phyloP scores from a whole-genome alignment of 2,329 filamentous ascomycete species.

The Penicillium sp. region DNA sequence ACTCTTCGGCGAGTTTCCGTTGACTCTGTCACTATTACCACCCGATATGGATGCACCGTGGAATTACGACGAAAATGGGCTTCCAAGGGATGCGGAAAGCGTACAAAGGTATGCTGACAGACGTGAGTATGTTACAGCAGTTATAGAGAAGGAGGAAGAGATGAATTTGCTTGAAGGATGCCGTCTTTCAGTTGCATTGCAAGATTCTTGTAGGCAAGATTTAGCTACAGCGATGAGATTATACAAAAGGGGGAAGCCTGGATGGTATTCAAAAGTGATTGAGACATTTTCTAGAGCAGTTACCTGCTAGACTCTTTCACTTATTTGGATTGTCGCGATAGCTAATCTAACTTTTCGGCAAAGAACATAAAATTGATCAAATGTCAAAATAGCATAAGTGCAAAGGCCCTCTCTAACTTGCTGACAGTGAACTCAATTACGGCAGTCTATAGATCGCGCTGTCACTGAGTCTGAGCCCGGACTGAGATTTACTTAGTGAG shows the following conservation, averaged over 20 bases:
- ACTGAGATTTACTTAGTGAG: constrained; percentile 3
- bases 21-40: constrained; percentile 2
- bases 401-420: too few relatives aligned
- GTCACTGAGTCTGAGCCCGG: constrained; percentile 3
- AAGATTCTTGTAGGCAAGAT: constrained; percentile 3
- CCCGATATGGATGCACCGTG: constrained; percentile 6
- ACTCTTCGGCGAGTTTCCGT: constrained; percentile 2
- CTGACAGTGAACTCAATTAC: too few relatives aligned
- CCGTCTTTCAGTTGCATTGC: constrained; percentile 4
- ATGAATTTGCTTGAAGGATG: constrained; percentile 3
- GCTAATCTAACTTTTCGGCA: background rate
- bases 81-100: constrained; percentile 2
- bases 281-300: constrained; percentile 1
- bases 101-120: constrained; percentile 2
- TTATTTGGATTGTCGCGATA: too few relatives aligned
- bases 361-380: background rate
- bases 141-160: constrained; percentile 4
- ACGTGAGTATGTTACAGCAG: constrained; percentile 3
- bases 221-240: constrained; percentile 5
- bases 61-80: constrained; percentile 4
- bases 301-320: constrained; percentile 1
- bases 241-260: constrained; percentile 6
- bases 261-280: constrained; percentile 5
- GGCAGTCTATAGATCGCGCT: too few relatives aligned
- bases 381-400: too few relatives aligned